Conservation (phyloP, 2,329 filamentous ascomycete species). For the Didymella sp. region DNA sequence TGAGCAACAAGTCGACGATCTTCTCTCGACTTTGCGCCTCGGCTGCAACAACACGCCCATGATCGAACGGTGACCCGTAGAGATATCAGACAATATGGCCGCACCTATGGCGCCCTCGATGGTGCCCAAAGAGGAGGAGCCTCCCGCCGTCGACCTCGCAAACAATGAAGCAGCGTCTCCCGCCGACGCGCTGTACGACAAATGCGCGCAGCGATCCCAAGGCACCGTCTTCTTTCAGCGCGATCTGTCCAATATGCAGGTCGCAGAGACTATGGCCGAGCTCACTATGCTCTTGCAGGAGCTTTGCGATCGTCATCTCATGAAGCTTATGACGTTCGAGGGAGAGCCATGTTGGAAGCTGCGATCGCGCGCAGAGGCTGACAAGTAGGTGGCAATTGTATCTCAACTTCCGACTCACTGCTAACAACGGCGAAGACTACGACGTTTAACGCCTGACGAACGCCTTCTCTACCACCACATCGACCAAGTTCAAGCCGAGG, state of each 20-base stretch:
- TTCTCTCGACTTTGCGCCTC: constrained; percentile 8
- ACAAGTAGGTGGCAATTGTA: constrained; percentile 38
- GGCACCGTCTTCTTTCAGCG: constrained; percentile 51
- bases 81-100: constrained; percentile 29
- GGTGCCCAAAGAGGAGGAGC: constrained; percentile 32
- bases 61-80: constrained; percentile 30
- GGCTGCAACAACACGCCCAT: constrained; percentile 24
- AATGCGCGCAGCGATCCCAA: constrained; percentile 44
- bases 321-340: constrained; percentile 49
- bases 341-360: constrained; percentile 49
- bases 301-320: constrained; percentile 45
- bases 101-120: constrained; percentile 27
- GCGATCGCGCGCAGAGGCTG: constrained; percentile 44
- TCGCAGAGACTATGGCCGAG: constrained; percentile 45
- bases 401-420: not conserved
- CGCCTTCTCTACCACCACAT: constrained; percentile 87
- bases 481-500: constrained; percentile 82
- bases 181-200: constrained; percentile 48
- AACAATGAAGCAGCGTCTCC: constrained; percentile 25
- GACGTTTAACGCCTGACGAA: constrained; percentile 69
- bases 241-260: constrained; percentile 48
- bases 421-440: constrained; percentile 42
- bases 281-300: constrained; percentile 43
- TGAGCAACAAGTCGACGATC: constrained; percentile 2
- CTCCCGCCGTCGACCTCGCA: constrained; percentile 10